Percentiles rank a stretch among this genome's conserved stretches.
Conservation (phyloP, 768 basidiomycete species). For the Daedaleopsis nitida region DNA sequence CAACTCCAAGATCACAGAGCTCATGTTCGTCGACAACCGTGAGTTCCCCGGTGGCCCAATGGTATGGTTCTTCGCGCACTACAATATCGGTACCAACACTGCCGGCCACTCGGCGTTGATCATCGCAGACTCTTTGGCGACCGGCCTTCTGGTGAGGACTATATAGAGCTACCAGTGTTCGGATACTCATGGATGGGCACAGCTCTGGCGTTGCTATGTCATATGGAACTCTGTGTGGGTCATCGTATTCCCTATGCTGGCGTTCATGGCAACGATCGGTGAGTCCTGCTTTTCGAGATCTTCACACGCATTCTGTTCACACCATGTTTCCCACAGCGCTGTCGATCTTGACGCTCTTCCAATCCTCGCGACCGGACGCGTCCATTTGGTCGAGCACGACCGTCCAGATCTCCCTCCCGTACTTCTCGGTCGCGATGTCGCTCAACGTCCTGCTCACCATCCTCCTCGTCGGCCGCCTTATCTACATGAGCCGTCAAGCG, state of each 20-base stretch:
- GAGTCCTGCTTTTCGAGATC: no score
- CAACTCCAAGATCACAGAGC: conserved; percentile 18
- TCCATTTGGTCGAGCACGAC: conserved; percentile 16
- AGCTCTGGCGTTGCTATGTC: conserved; percentile 27
- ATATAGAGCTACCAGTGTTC: not conserved
- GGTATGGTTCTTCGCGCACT: conserved; percentile 11
- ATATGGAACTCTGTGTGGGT: conserved; percentile 19
- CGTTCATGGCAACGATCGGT: conserved; percentile 20
- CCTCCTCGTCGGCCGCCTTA: conserved; percentile 25
- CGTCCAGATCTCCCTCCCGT: conserved; percentile 24
- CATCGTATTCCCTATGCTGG: conserved; percentile 18
- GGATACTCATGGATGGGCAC: not conserved
- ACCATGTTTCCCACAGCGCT: conserved; percentile 16
- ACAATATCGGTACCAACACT: not conserved
- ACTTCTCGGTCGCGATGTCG: conserved; percentile 25
- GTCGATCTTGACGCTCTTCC: conserved; percentile 19
- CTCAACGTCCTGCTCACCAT: conserved; percentile 28
- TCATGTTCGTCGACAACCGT: conserved; percentile 26
- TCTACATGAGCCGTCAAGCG: conserved; percentile 27
- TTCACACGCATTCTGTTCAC: no score
- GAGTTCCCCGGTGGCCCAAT: conserved; percentile 24
- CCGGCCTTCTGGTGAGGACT: conserved; percentile 23
- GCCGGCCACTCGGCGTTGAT: not conserved
- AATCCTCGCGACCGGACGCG: conserved; percentile 18
- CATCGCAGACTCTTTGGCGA: conserved; percentile 14